phyloP scores from a whole-genome alignment of 148 eudicot genomes.

The Silene conica region DNA sequence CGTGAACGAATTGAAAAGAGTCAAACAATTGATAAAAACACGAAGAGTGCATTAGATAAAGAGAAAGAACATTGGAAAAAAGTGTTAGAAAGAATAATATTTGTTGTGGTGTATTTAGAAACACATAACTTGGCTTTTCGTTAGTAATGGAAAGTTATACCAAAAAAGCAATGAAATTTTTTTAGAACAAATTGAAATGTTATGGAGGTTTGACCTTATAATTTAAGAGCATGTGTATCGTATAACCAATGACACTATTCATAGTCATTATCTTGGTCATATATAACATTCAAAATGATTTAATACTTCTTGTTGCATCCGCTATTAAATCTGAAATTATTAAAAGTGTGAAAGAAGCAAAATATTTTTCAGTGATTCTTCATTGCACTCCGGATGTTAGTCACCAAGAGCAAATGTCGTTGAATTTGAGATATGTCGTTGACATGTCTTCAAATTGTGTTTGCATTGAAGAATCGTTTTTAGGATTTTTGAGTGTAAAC shows the following conservation, averaged over 20 bases:
- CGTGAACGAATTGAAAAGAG: too few relatives aligned
- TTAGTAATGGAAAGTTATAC: background rate
- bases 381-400: too few relatives aligned
- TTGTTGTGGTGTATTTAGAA: background rate
- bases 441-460: too few relatives aligned
- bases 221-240: constrained; percentile 1
- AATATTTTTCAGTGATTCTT: constrained; percentile 3
- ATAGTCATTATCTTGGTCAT: constrained; percentile 10
- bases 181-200: constrained; percentile 1
- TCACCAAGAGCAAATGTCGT: too few relatives aligned
- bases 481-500: too few relatives aligned
- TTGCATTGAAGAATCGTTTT: too few relatives aligned
- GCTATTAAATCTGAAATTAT: too few relatives aligned
- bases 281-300: background rate
- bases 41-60: background rate
- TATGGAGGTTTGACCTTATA: background rate
- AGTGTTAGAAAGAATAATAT: too few relatives aligned
- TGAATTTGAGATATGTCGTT: too few relatives aligned
- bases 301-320: background rate
- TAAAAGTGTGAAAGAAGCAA: background rate
- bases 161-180: constrained; percentile 4
- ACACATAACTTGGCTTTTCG: constrained; percentile 2
- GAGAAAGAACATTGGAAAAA: constrained; percentile 6
- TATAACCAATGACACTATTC: background rate
- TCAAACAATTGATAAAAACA: background rate